Percentiles rank a stretch among this genome's conserved stretches.
phyloP scores from a whole-genome alignment of 768 basidiomycete species.

The Boletellus emodensis region DNA sequence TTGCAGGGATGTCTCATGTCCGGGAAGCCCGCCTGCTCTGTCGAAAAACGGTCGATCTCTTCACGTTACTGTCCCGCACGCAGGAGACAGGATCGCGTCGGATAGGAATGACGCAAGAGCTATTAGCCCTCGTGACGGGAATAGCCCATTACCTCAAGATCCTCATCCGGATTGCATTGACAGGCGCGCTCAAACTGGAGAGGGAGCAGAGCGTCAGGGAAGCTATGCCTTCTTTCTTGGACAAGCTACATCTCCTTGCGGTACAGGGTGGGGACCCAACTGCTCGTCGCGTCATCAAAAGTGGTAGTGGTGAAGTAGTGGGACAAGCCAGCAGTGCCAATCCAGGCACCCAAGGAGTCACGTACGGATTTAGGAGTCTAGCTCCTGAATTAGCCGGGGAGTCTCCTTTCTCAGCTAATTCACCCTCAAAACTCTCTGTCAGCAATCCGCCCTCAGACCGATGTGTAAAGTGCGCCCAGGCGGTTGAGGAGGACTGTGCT shows the following conservation, averaged over 20 bases:
- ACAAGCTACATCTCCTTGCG: slow-evolving; percentile 88
- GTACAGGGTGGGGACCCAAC: slow-evolving; percentile 79
- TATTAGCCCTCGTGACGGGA: slow-evolving; percentile 96
- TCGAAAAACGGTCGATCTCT: slow-evolving; percentile 97
- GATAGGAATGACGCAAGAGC: slow-evolving; percentile 96
- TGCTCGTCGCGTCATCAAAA: slow-evolving; percentile 71
- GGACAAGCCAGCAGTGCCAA: slow-evolving; percentile 43
- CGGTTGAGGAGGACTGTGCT: slow-evolving; percentile 97
- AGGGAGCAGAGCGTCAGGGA: slow-evolving; percentile 79
- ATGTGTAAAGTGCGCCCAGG: slow-evolving; percentile 82
- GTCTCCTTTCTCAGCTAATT: slow-evolving; percentile 57
- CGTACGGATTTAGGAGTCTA: slow-evolving; percentile 89
- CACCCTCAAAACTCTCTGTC: slow-evolving; percentile 49
- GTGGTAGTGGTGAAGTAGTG: slow-evolving; percentile 62
- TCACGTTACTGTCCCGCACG: slow-evolving; percentile 92
- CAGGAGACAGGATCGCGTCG: slow-evolving; percentile 87
- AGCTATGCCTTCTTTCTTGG: slow-evolving; percentile 87
- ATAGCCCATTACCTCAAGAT: slow-evolving; percentile 99
- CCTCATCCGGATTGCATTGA: slow-evolving; percentile 95
- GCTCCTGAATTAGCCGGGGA: slow-evolving; percentile 91
- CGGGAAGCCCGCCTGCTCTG: slow-evolving; percentile 98
- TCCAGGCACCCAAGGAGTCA: slow-evolving; percentile 78
- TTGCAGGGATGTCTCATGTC: slow-evolving; percentile 91
- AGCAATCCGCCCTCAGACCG: slow-evolving; percentile 82
- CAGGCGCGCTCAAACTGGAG: slow-evolving; percentile 93